phyloP scores from a whole-genome alignment of 177 flowering plant species.

The Vitis hybrid region DNA sequence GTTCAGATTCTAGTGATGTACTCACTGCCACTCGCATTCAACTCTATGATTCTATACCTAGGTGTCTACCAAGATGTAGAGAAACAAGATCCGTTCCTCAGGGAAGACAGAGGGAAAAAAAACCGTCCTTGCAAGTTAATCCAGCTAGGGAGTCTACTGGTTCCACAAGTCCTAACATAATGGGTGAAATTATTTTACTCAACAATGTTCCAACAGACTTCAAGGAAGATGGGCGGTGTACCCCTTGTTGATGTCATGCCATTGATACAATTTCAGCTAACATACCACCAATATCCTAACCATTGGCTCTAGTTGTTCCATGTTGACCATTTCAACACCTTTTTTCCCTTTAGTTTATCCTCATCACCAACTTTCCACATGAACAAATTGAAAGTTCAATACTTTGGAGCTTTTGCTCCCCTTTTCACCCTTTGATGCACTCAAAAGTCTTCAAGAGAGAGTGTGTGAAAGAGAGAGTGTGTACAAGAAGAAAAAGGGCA shows the following conservation, averaged over 20 bases:
- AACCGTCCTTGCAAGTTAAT: not conserved
- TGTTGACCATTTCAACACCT: not conserved
- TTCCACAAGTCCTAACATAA: too few species aligned
- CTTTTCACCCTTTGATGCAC: not conserved
- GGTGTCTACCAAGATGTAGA: not conserved
- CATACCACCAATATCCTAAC: not conserved
- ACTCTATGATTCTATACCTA: not conserved
- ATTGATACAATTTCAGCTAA: not conserved
- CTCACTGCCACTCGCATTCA: not conserved
- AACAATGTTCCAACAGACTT: too few species aligned
- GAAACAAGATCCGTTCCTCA: constrained; percentile 20
- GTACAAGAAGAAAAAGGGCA: not conserved
- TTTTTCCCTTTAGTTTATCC: not conserved
- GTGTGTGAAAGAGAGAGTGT: not conserved
- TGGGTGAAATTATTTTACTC: too few species aligned
- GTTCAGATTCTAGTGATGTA: too few species aligned
- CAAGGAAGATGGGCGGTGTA: too few species aligned
- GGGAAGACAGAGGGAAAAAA: not conserved
- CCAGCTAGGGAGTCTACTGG: too few species aligned
- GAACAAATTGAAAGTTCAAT: constrained; percentile 1
- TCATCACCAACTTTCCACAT: constrained; percentile 9
- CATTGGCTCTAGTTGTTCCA: not conserved
- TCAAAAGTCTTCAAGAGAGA: too few species aligned
- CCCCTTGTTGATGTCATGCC: too few species aligned
- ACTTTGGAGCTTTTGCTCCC: constrained; percentile 8